Evolutionary conservation across 441 rosid genomes (phyloP), one percentile per base, ranked within the genome.

Genomic region (Manihot esculenta): DNA sequence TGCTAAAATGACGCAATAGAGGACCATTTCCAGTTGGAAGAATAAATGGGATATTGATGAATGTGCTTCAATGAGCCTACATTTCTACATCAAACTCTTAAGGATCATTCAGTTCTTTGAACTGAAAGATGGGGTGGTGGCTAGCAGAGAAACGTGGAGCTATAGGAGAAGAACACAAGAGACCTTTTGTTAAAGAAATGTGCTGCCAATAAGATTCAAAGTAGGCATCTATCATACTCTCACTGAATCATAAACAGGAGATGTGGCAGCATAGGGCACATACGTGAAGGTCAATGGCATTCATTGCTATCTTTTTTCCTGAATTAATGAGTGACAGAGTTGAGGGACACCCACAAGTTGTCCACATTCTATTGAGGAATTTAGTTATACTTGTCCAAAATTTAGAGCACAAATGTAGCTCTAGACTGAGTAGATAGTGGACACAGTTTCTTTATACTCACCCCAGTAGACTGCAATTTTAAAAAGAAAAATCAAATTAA

Each of bases 231-330:
- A 33, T 38, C 42, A 8, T 38, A 38, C 42, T 38, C 35, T 2
- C 23, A 21, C 3, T 55, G 30, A 14, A 26, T 14, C 62, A 38
- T 41, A 41, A 68, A 8, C 60, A 41, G 5, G 72, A 30, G 64
- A 72, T 74, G 79, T 72, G 77, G 73, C 81, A 62, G 17, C 35
- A 60, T 18, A 42, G 38, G 27, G 58, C 68, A 45, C 79, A 24
- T 23, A 66, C 45, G 26, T 67, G 33, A 67, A 23, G 17, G 48
- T 12, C 56, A 38, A 56, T 59, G 3, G 21, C 56, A 70, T 70
- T 20, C 13, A 47, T 53, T 24, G 21, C 35, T n/a, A 26, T 20
- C 49, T 67, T 63, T 62, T 63, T 62, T 3, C 45, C 30, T 30
- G 49, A 2, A 51, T 71, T 55, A 58, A 69, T 27, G 54, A 27